A percentile compares a stretch with the other conserved stretches of the same genome.
Conservation (phyloP, 176 grass and related monocot genomes). For the Phoenix dactylifera region DNA sequence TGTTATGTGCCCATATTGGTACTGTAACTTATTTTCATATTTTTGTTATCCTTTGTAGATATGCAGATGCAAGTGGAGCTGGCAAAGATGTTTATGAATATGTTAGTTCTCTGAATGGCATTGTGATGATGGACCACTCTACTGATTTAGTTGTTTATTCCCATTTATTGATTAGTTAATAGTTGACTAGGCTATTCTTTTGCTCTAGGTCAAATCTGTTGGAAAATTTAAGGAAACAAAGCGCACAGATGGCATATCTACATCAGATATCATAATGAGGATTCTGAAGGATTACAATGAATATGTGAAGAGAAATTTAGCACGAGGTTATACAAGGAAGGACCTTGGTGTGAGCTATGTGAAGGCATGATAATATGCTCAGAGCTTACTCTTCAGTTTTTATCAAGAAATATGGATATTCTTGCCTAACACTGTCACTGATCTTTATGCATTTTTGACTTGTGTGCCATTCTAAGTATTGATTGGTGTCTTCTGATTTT, state of each 20-base stretch:
- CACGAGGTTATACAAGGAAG: slow-evolving; percentile 85
- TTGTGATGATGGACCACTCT: neutral
- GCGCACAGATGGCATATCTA: slow-evolving; percentile 79
- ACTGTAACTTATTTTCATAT: neutral
- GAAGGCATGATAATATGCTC: slow-evolving; percentile 47
- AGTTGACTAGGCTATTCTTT: slow-evolving; percentile 4
- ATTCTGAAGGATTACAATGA: slow-evolving; percentile 97
- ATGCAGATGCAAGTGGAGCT: slow-evolving; percentile 82
- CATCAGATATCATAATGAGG: slow-evolving; percentile 98
- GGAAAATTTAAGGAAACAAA: slow-evolving; percentile 99
- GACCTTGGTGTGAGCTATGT: slow-evolving; percentile 97
- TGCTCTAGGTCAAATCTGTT: slow-evolving; percentile 62
- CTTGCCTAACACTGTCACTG: neutral
- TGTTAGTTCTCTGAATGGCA: slow-evolving; percentile 36
- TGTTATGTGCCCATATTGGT: neutral
- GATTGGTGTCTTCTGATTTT: slow-evolving; percentile 4
- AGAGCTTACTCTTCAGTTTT: neutral
- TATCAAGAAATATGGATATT: neutral
- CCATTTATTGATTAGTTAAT: neutral
- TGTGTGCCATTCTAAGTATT: neutral
- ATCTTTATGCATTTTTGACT: slow-evolving; percentile 2
- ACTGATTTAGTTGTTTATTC: no score
- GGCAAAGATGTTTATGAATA: slow-evolving; percentile 91
- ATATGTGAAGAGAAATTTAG: slow-evolving; percentile 96
- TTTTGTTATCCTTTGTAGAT: slow-evolving; percentile 34